Percentiles rank a stretch among this genome's conserved stretches.
These are phyloP conservation scores for Candida tibetensis DNA, from an alignment of 805 yeast genomes.

Conservation along the genomic window DNA sequence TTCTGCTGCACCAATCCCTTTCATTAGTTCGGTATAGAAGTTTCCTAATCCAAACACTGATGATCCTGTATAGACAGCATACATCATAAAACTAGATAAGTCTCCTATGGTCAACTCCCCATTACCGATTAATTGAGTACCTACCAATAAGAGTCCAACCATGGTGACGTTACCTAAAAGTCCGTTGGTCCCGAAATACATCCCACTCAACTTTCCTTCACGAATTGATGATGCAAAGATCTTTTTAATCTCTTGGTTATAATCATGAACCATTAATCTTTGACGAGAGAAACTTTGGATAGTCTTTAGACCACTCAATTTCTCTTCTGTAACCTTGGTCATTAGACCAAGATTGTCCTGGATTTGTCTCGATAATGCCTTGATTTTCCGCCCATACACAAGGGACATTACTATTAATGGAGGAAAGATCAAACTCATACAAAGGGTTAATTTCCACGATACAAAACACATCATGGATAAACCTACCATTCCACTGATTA, in stretches of 20 bases:
- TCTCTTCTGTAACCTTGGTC: slow-evolving; percentile 90
- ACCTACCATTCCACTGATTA: slow-evolving; percentile 82
- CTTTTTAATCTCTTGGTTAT: slow-evolving; percentile 66
- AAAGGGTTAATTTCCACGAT: slow-evolving; percentile 75
- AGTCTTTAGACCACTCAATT: slow-evolving; percentile 77
- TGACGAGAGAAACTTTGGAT: slow-evolving; percentile 93
- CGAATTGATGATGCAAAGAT: slow-evolving; percentile 65
- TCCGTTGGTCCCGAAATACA: slow-evolving; percentile 75
- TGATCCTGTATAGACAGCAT: slow-evolving; percentile 91
- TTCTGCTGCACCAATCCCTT: slow-evolving; percentile 95
- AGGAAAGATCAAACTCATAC: slow-evolving; percentile 79
- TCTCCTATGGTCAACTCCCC: slow-evolving; percentile 86
- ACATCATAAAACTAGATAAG: slow-evolving; percentile 89
- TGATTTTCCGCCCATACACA: slow-evolving; percentile 77
- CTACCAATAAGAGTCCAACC: slow-evolving; percentile 72
- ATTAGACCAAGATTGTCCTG: slow-evolving; percentile 83
- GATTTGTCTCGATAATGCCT: slow-evolving; percentile 67
- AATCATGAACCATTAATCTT: slow-evolving; percentile 67
- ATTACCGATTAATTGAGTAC: slow-evolving; percentile 73
- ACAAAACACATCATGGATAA: slow-evolving; percentile 89
- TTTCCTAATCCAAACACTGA: slow-evolving; percentile 88
- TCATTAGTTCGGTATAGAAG: slow-evolving; percentile 92
- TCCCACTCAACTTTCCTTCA: slow-evolving; percentile 78
- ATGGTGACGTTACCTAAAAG: slow-evolving; percentile 80
- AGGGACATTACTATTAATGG: slow-evolving; percentile 77